Conservation (phyloP, 1,284 basidiomycete genomes). For the Ustilago lituana region DNA sequence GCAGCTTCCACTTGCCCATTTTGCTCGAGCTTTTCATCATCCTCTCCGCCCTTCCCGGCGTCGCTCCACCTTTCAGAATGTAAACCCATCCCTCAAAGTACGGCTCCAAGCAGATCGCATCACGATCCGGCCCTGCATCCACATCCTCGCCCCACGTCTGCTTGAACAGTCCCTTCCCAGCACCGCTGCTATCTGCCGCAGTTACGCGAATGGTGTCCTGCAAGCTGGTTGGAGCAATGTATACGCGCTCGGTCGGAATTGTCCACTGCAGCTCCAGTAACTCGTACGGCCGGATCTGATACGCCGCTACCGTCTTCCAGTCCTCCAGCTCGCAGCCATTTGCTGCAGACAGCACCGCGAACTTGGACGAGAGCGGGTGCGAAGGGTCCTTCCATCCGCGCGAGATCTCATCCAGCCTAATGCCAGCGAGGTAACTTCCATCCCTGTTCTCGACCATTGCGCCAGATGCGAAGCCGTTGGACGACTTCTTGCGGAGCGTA, state of each 20-base stretch:
- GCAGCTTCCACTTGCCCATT: slow-evolving; percentile 56
- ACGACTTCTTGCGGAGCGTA: slow-evolving; percentile 14
- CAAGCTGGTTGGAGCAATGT: slow-evolving; percentile 30
- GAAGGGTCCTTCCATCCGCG: slow-evolving; percentile 17
- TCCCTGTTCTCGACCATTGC: neutral
- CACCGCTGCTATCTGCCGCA: neutral
- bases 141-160: slow-evolving; percentile 1
- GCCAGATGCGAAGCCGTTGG: slow-evolving; percentile 1
- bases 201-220: slow-evolving; percentile 8
- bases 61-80: slow-evolving; percentile 40
- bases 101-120: slow-evolving; percentile 34
- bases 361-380: slow-evolving; percentile 44
- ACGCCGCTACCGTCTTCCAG: slow-evolving; percentile 52
- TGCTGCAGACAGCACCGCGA: slow-evolving; percentile 41
- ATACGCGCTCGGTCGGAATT: slow-evolving; percentile 44
- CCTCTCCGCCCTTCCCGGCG: slow-evolving; percentile 11
- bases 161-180: slow-evolving; percentile 2
- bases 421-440: slow-evolving; percentile 32
- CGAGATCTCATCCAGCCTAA: slow-evolving; percentile 45
- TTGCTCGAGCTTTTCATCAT: slow-evolving; percentile 8
- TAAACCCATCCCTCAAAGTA: slow-evolving; percentile 60
- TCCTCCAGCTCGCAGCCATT: slow-evolving; percentile 55
- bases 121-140: slow-evolving; percentile 14
- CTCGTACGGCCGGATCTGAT: slow-evolving; percentile 48
- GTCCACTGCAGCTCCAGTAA: slow-evolving; percentile 54